phyloP scores from a whole-genome alignment of 306 rosid genomes.

The Lotus japonicus region DNA sequence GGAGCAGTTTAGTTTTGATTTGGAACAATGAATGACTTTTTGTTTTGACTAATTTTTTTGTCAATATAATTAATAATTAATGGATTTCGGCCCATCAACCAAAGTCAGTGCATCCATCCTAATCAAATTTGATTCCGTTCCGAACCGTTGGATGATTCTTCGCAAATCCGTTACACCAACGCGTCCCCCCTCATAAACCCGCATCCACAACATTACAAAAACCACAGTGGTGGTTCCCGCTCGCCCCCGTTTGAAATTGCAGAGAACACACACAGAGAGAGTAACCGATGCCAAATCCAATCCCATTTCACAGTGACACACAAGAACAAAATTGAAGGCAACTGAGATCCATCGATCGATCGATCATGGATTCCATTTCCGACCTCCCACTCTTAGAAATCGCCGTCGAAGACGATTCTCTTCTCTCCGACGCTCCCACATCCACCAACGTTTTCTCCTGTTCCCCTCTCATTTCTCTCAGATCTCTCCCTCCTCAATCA shows the following conservation, averaged over 20 bases:
- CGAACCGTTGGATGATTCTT: slow-evolving; percentile 16
- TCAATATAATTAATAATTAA: too few relatives aligned
- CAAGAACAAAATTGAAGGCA: neutral
- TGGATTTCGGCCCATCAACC: too few relatives aligned
- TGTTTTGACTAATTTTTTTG: too few relatives aligned
- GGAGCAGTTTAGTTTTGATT: too few relatives aligned
- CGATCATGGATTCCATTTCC: slow-evolving; percentile 51
- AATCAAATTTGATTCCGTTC: neutral
- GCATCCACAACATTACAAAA: neutral
- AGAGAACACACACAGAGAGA: neutral
- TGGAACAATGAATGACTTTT: too few relatives aligned
- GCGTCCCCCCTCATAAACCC: too few relatives aligned
- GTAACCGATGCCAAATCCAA: too few relatives aligned
- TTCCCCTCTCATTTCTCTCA: slow-evolving; percentile 61
- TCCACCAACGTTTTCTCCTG: slow-evolving; percentile 37
- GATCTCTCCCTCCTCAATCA: slow-evolving; percentile 32
- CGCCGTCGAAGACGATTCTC: slow-evolving; percentile 68
- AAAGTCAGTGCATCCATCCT: neutral
- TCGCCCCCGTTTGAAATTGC: slow-evolving; percentile 37
- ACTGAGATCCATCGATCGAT: neutral
- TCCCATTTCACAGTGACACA: too few relatives aligned
- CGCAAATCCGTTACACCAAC: slow-evolving; percentile 1
- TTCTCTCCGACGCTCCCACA: slow-evolving; percentile 25
- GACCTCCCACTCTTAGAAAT: slow-evolving; percentile 68
- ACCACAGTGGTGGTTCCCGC: slow-evolving; percentile 38